Evolutionary conservation across 495 filamentous ascomycete genomes (phyloP), one percentile per base, ranked within the genome.

Genomic region (Xylaria telfairii): DNA sequence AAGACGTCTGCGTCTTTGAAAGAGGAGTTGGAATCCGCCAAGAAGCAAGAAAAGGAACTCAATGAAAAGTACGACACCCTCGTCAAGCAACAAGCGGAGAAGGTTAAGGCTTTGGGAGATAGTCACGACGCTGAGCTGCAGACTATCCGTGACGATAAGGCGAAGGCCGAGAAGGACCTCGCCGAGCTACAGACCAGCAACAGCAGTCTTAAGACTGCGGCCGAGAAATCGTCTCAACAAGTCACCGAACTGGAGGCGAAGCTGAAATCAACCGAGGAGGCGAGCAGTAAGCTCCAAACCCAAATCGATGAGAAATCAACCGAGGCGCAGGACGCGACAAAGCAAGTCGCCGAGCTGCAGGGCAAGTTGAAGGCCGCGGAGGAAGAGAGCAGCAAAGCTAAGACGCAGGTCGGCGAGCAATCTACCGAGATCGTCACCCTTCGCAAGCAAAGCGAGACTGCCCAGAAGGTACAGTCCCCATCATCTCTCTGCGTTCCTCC

Each of bases 351-450:
- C 24, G 63, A 71, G 49, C 54, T 71, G 3, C n/a, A 67, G 26
- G 63, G 46, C 28, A 71, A 67, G 69, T 54, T 71, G 9, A 61
- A 67, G 54, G n/a, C 54, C 4, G 69, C 63, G 0, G 54, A 71
- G 51, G 62, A 61, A 51, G 61, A 65, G 47, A 60, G 39, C 53
- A n/a, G 19, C 24, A 57, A 70, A n/a, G 44, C 57, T 6, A 46
- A 70, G 49, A 21, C 57, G 5, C n/a, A n/a, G n/a, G n/a, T n/a
- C n/a, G 30, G 61, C 12, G 54, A 60, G 41, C 53, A 68, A 54
- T 12, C 54, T 24, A 15, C 21, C 26, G 60, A 65, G 49, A 12
- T 70, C 6, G 37, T 26, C 12, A 26, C 7, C 9, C 68, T 70
- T 26, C 68, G 60, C 9, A 32, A 65, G 28, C 34, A 70, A 13